These are phyloP conservation scores for Diaporthe destruens DNA, from an alignment of 2,329 filamentous ascomycete genomes.

Conservation along the genomic window DNA sequence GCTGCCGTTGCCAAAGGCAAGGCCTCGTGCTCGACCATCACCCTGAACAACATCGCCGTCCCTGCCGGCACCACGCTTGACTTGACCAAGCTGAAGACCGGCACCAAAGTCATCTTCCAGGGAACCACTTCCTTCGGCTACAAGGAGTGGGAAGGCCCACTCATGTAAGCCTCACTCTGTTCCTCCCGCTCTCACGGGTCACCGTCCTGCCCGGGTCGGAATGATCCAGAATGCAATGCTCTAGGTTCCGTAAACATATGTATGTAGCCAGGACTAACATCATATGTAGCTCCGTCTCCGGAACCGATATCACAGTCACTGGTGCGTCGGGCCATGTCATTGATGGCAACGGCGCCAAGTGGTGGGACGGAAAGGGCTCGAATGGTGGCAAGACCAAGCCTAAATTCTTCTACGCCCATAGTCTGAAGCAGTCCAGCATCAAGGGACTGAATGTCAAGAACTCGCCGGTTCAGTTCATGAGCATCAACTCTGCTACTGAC, in stretches of 20 bases:
- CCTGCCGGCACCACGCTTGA: slow-evolving; percentile 54
- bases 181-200: no score
- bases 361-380: slow-evolving; percentile 52
- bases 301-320: slow-evolving; percentile 42
- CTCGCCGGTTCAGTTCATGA: slow-evolving; percentile 58
- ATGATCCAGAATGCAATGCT: no score
- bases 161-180: slow-evolving; percentile 26
- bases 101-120: slow-evolving; percentile 53
- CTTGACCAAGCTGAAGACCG: slow-evolving; percentile 50
- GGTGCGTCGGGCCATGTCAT: slow-evolving; percentile 47
- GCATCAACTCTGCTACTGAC: slow-evolving; percentile 53
- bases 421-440: slow-evolving; percentile 53
- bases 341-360: slow-evolving; percentile 42
- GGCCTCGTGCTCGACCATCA: slow-evolving; percentile 57
- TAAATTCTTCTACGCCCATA: slow-evolving; percentile 64
- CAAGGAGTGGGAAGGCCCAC: slow-evolving; percentile 72
- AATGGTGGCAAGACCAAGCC: slow-evolving; percentile 57
- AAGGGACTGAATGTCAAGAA: slow-evolving; percentile 56
- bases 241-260: no score
- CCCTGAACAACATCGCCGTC: slow-evolving; percentile 53
- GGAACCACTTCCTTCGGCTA: slow-evolving; percentile 55
- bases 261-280: no score
- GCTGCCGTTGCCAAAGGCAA: slow-evolving; percentile 57
- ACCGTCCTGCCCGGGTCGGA: no score
- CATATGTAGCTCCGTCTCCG: slow-evolving; percentile 33